These are phyloP conservation scores for Xylaria hypoxylon DNA, from an alignment of 2,329 filamentous ascomycete species.

Conservation along the genomic window DNA sequence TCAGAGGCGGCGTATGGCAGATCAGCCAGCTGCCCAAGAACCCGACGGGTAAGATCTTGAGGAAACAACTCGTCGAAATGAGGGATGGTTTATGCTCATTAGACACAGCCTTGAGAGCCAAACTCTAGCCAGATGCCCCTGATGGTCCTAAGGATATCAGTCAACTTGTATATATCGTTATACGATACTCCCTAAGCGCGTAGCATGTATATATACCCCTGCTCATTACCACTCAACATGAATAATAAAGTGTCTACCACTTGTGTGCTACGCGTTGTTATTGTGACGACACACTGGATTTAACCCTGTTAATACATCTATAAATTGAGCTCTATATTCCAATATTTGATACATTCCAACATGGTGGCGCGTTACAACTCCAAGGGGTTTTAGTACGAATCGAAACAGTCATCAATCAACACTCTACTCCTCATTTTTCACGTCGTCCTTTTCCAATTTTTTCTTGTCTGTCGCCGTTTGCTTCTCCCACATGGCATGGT, in stretches of 20 bases:
- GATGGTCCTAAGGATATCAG: not conserved
- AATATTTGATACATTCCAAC: conserved; percentile 8
- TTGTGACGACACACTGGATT: not conserved
- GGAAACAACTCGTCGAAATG: conserved; percentile 50
- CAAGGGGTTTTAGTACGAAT: conserved; percentile 5
- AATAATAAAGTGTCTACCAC: not conserved
- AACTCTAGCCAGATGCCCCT: conserved; percentile 23
- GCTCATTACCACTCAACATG: not conserved
- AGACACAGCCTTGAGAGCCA: conserved; percentile 32
- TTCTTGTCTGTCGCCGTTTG: conserved; percentile 58
- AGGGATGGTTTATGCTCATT: conserved; percentile 50
- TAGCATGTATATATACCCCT: conserved; percentile 2
- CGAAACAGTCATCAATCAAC: conserved; percentile 22
- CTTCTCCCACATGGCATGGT: conserved; percentile 65
- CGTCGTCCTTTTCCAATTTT: conserved; percentile 40
- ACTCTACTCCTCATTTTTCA: conserved; percentile 27
- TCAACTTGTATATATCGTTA: conserved; percentile 13
- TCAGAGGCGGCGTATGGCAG: conserved; percentile 54
- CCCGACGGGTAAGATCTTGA: conserved; percentile 54
- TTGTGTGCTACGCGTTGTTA: no score
- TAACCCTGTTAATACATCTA: conserved; percentile 16
- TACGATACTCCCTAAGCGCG: not conserved
- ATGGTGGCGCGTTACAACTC: not conserved
- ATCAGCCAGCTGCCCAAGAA: conserved; percentile 52
- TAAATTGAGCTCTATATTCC: conserved; percentile 5